Evolutionary conservation across 2,329 filamentous ascomycete species (phyloP).

Genomic region (Graphilbum fragrans): DNA sequence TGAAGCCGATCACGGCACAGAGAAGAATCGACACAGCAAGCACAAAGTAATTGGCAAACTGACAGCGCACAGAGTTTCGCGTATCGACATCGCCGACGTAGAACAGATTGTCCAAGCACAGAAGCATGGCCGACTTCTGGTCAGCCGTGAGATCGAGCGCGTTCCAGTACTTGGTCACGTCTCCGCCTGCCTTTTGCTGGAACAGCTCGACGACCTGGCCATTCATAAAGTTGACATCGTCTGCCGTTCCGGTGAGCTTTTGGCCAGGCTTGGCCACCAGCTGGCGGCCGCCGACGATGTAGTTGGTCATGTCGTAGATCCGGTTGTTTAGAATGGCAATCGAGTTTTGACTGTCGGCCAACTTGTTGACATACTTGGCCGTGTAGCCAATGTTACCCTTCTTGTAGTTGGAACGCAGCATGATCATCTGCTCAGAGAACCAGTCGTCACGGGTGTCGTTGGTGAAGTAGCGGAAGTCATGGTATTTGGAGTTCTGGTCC

Average conservation of each 20-base stretch:
- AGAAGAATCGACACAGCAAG: constrained; percentile 74
- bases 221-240: constrained; percentile 68
- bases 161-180: constrained; percentile 77
- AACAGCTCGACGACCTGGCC: constrained; percentile 63
- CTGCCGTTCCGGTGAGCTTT: constrained; percentile 25
- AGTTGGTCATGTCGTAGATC: constrained; percentile 84
- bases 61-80: constrained; percentile 70
- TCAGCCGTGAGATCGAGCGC: constrained; percentile 42
- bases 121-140: constrained; percentile 56
- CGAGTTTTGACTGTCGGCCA: constrained; percentile 48
- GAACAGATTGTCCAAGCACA: constrained; percentile 88
- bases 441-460: constrained; percentile 79
- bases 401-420: constrained; percentile 65
- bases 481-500: constrained; percentile 69
- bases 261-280: constrained; percentile 45
- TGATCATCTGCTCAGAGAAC: constrained; percentile 81
- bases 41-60: constrained; percentile 82
- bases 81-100: constrained; percentile 89
- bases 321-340: constrained; percentile 69
- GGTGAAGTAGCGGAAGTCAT: constrained; percentile 81
- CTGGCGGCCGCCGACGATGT: constrained; percentile 62
- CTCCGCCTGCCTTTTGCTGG: constrained; percentile 59
- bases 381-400: constrained; percentile 85
- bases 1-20: constrained; percentile 76
- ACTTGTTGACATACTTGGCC: constrained; percentile 58